A percentile compares a stretch with the other conserved stretches of the same genome.
These are phyloP conservation scores for Vitis cinerea DNA, from an alignment of 164 flowering plant species.

Conservation along the genomic window DNA sequence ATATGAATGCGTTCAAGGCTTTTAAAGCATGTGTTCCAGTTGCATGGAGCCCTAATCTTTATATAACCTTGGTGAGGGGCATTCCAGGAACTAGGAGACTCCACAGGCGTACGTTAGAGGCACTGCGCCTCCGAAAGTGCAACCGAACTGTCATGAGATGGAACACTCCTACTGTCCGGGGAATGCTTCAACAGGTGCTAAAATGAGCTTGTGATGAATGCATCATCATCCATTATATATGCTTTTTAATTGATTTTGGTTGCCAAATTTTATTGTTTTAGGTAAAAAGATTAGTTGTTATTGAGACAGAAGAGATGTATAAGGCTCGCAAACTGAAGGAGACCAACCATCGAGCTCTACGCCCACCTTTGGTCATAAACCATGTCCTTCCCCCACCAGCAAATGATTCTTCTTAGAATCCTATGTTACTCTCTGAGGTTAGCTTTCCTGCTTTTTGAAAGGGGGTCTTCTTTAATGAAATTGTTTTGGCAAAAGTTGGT, in stretches of 20 bases:
- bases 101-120: conserved; percentile 85
- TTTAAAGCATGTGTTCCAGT: conserved; percentile 78
- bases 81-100: conserved; percentile 84
- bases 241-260: neutral
- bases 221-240: neutral
- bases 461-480: too few species aligned
- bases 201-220: neutral
- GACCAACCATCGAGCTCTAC: conserved; percentile 62
- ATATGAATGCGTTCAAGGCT: conserved; percentile 83
- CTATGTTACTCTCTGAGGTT: conserved; percentile 7
- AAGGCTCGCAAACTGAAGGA: conserved; percentile 68
- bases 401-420: conserved; percentile 32
- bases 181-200: conserved; percentile 92
- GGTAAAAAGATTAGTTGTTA: conserved; percentile 88
- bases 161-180: conserved; percentile 90
- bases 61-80: conserved; percentile 84
- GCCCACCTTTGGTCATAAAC: conserved; percentile 70
- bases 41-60: conserved; percentile 75
- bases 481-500: neutral
- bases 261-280: conserved; percentile 14
- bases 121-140: conserved; percentile 71
- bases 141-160: conserved; percentile 81
- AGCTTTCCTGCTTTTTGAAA: neutral
- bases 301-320: conserved; percentile 94
- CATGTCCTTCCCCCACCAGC: conserved; percentile 39